Evolutionary conservation across 768 basidiomycete genomes (phyloP).

Genomic region (Hydnomerulius pinastri): DNA sequence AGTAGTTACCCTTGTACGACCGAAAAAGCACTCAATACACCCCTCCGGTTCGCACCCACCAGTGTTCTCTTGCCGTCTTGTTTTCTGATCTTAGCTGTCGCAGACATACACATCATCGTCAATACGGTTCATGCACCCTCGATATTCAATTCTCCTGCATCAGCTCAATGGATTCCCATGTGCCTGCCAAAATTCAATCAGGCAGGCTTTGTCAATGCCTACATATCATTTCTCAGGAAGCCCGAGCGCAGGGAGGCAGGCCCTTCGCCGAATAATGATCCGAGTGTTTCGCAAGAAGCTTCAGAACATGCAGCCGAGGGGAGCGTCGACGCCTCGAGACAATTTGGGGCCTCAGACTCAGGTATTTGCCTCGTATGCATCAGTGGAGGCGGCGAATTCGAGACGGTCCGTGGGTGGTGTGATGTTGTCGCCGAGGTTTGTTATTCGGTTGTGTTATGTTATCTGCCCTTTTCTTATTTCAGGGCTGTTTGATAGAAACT

Average conservation of each 20-base stretch:
- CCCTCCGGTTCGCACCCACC: slow-evolving; percentile 69
- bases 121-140: slow-evolving; percentile 89
- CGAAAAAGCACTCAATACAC: slow-evolving; percentile 93
- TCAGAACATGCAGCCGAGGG: slow-evolving; percentile 5
- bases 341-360: slow-evolving; percentile 26
- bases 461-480: background rate
- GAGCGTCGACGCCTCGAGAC: slow-evolving; percentile 3
- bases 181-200: slow-evolving; percentile 96
- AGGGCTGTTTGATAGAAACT: slow-evolving; percentile 51
- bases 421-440: slow-evolving; percentile 61
- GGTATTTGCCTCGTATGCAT: slow-evolving; percentile 76
- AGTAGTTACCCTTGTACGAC: slow-evolving; percentile 85
- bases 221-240: slow-evolving; percentile 70
- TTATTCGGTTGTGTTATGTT: slow-evolving; percentile 4
- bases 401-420: slow-evolving; percentile 78
- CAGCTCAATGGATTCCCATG: slow-evolving; percentile 92
- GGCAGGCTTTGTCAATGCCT: slow-evolving; percentile 87
- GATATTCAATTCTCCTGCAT: slow-evolving; percentile 70
- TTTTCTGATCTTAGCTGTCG: background rate
- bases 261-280: background rate
- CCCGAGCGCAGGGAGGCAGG: slow-evolving; percentile 23
- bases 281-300: background rate
- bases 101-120: slow-evolving; percentile 87
- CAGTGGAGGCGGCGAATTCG: slow-evolving; percentile 82
- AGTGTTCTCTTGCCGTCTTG: background rate